Percentiles rank a stretch among this genome's conserved stretches.
phyloP scores from a whole-genome alignment of 768 basidiomycete genomes.

The Phylloporus sp. region DNA sequence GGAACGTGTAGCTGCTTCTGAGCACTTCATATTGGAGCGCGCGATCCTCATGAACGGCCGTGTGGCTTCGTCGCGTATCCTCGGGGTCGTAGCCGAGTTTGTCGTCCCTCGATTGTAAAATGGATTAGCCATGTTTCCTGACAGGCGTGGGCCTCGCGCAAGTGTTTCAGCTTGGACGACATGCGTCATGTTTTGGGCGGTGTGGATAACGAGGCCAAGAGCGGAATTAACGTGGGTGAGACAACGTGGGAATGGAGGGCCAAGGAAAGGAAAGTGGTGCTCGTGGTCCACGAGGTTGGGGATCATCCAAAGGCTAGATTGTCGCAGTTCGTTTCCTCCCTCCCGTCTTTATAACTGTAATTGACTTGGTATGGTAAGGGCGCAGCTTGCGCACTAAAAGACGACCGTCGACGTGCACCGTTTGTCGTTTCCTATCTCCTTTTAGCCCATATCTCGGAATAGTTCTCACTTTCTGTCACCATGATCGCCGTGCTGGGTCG shows the following conservation, averaged over 20 bases:
- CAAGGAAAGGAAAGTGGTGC: background rate
- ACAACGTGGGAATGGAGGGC: background rate
- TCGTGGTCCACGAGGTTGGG: background rate
- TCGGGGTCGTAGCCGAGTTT: constrained; percentile 44
- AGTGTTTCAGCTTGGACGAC: constrained; percentile 42
- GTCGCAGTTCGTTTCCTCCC: background rate
- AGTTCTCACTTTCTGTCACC: no score
- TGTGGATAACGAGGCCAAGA: background rate
- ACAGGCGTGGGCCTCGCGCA: no score
- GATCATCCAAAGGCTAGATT: background rate
- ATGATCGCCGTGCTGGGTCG: no score
- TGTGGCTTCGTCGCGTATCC: constrained; percentile 21
- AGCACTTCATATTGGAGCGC: constrained; percentile 48
- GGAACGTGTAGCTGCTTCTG: constrained; percentile 21
- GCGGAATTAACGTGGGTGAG: background rate
- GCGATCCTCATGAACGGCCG: constrained; percentile 21
- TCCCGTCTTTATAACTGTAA: background rate
- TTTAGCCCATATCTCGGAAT: no score
- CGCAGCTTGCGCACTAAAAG: background rate
- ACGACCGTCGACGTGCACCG: background rate
- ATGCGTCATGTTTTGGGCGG: constrained; percentile 15
- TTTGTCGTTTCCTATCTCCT: no score
- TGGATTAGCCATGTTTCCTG: constrained; percentile 43
- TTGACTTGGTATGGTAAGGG: background rate
- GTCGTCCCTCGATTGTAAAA: constrained; percentile 38